Percentiles rank a stretch among this genome's conserved stretches.
Evolutionary conservation across 768 basidiomycete species (phyloP).

Genomic region (Coprinopsis strossmayeri): DNA sequence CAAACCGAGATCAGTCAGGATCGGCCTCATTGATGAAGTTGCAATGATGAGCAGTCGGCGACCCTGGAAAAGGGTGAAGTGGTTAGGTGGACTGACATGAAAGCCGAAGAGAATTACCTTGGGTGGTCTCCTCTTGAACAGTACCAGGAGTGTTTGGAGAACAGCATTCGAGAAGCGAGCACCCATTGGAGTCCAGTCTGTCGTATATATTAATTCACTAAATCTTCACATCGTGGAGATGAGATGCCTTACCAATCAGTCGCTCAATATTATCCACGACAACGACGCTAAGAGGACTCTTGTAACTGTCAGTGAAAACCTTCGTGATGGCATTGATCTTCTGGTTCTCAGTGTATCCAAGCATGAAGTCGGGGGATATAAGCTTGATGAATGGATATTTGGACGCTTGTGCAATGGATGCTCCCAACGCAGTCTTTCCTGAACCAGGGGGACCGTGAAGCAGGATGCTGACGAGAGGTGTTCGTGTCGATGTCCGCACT

Average conservation of each 20-base stretch:
- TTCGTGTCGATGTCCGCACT: constrained; percentile 83
- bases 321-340: constrained; percentile 91
- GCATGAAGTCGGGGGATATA: constrained; percentile 94
- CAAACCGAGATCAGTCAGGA: constrained; percentile 84
- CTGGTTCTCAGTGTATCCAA: constrained; percentile 88
- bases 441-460: constrained; percentile 86
- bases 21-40: constrained; percentile 83
- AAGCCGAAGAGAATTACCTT: constrained; percentile 49
- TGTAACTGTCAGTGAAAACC: constrained; percentile 92
- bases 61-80: constrained; percentile 41
- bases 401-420: constrained; percentile 90
- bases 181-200: constrained; percentile 96
- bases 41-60: constrained; percentile 89
- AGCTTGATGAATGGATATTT: constrained; percentile 97
- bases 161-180: constrained; percentile 95
- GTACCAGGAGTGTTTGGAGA: constrained; percentile 82
- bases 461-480: constrained; percentile 86
- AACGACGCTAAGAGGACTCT: constrained; percentile 93
- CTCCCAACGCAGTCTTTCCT: constrained; percentile 93
- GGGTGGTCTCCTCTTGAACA: constrained; percentile 85
- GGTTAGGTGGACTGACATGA: not conserved
- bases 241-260: constrained; percentile 60
- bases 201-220: not conserved
- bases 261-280: constrained; percentile 95
- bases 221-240: not conserved